phyloP scores from a whole-genome alignment of 2,329 filamentous ascomycete genomes.

The Xylariales sp. region DNA sequence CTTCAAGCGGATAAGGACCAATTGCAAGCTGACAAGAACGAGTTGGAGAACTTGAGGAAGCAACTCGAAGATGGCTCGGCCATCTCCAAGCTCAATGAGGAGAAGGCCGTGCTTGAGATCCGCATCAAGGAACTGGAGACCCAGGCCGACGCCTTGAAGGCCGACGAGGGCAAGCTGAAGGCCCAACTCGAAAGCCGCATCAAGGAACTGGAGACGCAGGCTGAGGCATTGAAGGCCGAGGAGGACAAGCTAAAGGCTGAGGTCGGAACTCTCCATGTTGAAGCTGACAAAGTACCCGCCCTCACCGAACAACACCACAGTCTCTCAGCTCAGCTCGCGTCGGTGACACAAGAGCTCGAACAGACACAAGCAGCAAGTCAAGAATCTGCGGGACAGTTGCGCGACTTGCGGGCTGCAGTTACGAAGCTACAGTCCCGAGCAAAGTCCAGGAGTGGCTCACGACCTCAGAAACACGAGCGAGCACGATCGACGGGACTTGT shows the following conservation, averaged over 20 bases:
- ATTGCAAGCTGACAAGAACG: slow-evolving; percentile 11
- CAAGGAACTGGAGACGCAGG: slow-evolving; percentile 5
- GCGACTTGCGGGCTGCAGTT: slow-evolving; percentile 15
- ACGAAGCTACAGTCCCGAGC: slow-evolving; percentile 13
- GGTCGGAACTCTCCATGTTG: slow-evolving; percentile 8
- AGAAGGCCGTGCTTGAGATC: slow-evolving; percentile 20
- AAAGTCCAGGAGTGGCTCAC: slow-evolving; percentile 23
- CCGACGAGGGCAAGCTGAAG: slow-evolving; percentile 22
- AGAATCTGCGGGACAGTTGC: slow-evolving; percentile 12
- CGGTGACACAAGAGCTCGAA: slow-evolving; percentile 13
- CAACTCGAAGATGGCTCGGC: slow-evolving; percentile 20
- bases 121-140: slow-evolving; percentile 13
- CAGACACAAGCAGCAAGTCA: slow-evolving; percentile 8
- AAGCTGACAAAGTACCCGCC: slow-evolving; percentile 18
- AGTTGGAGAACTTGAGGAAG: slow-evolving; percentile 13
- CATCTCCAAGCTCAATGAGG: slow-evolving; percentile 13
- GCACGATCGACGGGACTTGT: slow-evolving; percentile 21
- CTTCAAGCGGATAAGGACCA: slow-evolving; percentile 16
- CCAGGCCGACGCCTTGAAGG: slow-evolving; percentile 13
- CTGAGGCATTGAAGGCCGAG: slow-evolving; percentile 8
- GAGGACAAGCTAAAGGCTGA: slow-evolving; percentile 14
- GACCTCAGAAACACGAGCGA: slow-evolving; percentile 19
- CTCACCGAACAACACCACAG: slow-evolving; percentile 19
- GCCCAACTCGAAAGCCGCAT: slow-evolving; percentile 17
- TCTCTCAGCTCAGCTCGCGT: slow-evolving; percentile 13